phyloP scores from a whole-genome alignment of 352 stramenopile genomes.

The Pythium plurisporium region DNA sequence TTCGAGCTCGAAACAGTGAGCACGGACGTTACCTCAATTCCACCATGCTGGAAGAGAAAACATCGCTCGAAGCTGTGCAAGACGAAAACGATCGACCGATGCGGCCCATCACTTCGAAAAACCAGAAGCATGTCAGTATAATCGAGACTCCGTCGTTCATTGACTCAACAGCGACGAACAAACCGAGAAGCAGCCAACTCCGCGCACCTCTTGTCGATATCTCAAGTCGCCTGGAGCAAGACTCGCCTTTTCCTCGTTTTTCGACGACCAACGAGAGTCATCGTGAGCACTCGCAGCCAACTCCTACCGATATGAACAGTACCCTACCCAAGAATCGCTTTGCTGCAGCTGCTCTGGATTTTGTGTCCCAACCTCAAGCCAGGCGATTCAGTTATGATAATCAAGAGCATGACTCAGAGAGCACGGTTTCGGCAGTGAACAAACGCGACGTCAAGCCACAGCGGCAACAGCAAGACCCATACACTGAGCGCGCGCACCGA shows the following conservation, averaged over 20 bases:
- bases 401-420: too few relatives aligned
- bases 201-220: not conserved
- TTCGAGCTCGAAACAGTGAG: not conserved
- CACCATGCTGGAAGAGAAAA: not conserved
- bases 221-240: not conserved
- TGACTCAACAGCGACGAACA: not conserved
- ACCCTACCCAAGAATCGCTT: conserved; percentile 4
- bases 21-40: conserved; percentile 6
- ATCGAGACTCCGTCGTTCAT: not conserved
- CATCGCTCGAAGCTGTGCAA: not conserved
- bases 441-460: too few relatives aligned
- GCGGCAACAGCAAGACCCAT: too few relatives aligned
- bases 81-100: not conserved
- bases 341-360: not conserved
- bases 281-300: not conserved
- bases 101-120: not conserved
- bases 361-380: conserved; percentile 11
- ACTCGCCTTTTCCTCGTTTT: not conserved
- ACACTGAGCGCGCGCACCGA: not conserved
- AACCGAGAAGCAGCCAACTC: not conserved
- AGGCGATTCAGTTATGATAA: not conserved
- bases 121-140: conserved; percentile 19
- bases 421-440: too few relatives aligned
- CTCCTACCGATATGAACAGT: not conserved
- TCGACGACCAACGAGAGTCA: not conserved